These are phyloP conservation scores for Corniculantispora saksenae DNA, from an alignment of 2,329 filamentous ascomycete genomes.

Conservation along the genomic window DNA sequence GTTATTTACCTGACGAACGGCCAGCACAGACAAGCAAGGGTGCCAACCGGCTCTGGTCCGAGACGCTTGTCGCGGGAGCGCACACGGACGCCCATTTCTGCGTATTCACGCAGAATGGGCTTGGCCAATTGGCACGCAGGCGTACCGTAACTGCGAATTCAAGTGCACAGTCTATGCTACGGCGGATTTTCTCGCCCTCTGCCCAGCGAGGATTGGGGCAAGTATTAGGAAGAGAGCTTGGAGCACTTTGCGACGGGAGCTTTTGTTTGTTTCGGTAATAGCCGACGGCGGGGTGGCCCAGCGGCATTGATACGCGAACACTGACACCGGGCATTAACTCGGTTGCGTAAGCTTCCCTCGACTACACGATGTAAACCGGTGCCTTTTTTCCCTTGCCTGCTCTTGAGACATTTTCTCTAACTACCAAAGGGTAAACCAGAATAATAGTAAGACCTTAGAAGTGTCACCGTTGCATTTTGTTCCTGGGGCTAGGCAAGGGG, in stretches of 20 bases:
- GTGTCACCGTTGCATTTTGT: background rate
- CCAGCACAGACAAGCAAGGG: background rate
- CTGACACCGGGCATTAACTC: background rate
- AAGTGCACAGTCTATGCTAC: background rate
- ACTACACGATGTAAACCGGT: background rate
- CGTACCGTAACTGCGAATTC: no score
- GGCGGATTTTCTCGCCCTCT: background rate
- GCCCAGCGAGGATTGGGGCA: background rate
- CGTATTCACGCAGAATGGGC: background rate
- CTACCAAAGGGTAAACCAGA: background rate
- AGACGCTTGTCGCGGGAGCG: background rate
- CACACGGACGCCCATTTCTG: background rate
- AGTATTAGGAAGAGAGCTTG: slow-evolving; percentile 2
- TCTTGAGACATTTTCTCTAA: background rate
- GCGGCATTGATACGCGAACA: background rate
- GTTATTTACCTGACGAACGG: background rate
- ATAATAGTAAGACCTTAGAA: background rate
- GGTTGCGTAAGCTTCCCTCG: background rate
- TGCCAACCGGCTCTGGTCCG: background rate
- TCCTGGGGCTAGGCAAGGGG: background rate
- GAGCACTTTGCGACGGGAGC: background rate
- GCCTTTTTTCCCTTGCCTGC: no score
- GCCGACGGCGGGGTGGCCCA: background rate
- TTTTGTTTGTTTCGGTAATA: background rate
- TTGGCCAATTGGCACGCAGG: background rate